Evolutionary conservation across 2,329 filamentous ascomycete species (phyloP), one percentile per base, ranked within the genome.

Genomic region (Aspergillus alliaceus): DNA sequence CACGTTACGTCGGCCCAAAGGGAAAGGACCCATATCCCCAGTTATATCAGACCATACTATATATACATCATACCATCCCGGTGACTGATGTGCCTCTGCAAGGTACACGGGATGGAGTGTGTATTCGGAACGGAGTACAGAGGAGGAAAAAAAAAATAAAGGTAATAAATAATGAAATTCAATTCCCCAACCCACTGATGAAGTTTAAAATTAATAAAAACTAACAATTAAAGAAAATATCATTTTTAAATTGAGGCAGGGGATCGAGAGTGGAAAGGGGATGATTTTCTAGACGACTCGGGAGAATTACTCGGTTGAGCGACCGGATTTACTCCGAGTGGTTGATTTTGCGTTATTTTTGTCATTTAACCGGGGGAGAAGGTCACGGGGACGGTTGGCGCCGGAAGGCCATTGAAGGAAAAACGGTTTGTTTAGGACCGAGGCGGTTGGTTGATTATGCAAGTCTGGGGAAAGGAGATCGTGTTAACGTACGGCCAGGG

Each of bases 381-480:
- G n/a, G 39, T 42, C 39, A 42, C 39, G 39, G 39, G 39, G 39
- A 25, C 44, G 42, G 44, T 18, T 47, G 44, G 44, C 25, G 25
- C 44, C 44, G 44, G 44, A 47, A 11, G 42, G 12, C 39, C 39
- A 15, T 24, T 14, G 2, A 24, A 15, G 20, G 20, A 18, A 20
- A 6, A 39, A 24, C 4, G 22, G 20, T 42, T 42, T 42, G 12
- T 54, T 52, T 59, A 31, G 6, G 53, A 11, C 31, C 25, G 18
- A 25, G 49, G 37, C 58, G 58, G 56, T 60, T 60, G 58, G 55
- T 49, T 39, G 35, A 40, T 5, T 22, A 42, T 6, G 34, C 35
- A 9, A 24, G 46, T 31, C 24, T 27, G 44, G 44, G 44, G 25
- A 22, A 14, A 4, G 39, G 39, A 25, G 39, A 42, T 42, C 39